Base-by-base conservation (phyloP, 2,329 filamentous ascomycete genomes). In the Pezizomycotina sp. region DNA sequence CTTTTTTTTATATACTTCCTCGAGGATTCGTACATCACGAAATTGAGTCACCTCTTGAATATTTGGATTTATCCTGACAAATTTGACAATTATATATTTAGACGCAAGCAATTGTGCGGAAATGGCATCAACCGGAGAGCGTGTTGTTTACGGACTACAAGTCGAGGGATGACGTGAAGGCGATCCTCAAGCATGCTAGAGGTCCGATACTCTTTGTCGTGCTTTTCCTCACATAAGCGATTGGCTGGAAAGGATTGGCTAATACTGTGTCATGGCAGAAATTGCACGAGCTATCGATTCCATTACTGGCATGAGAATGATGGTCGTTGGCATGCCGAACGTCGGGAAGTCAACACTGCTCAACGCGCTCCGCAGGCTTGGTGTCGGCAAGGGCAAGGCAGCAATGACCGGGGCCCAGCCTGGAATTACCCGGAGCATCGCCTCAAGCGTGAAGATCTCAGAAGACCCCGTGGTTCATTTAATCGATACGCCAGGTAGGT, bases 251-350 rank as follows among this genome's bases (percentile, higher is more conserved):
- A n/a, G n/a, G n/a, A n/a, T 2, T 10, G 19, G 21, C 26, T 6
- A 12, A 32, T 22, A 2, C 21, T 6, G n/a, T 16, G 26, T 15
- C 8, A 5, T 16, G 15, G n/a, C 14, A 50, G 48, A 47, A n/a
- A 44, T 47, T 16, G 48, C 48, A 1, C 40, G 26, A 24, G 23
- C 36, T 10, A 47, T 40, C 19, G 63, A 72, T 49, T 69, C 69
- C 14, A 60, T 95, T n/a, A 74, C 79, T 5, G 84, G 83, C n/a
- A 68, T 82, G 48, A 71, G 83, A 31, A 70, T 83, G 38, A 69
- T 98, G 56, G 71, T 95, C 1, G 84, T 95, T 9, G 89, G 89
- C 36, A 93, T 98, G 84, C 89, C 89, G 22, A 98, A 98, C 54
- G 81, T 92, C 0, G 89, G 89, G 22, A 98, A 98, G 60, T 92